These are phyloP conservation scores for Leersia perrieri DNA, from an alignment of 176 grass and related monocot genomes.

Conservation along the genomic window DNA sequence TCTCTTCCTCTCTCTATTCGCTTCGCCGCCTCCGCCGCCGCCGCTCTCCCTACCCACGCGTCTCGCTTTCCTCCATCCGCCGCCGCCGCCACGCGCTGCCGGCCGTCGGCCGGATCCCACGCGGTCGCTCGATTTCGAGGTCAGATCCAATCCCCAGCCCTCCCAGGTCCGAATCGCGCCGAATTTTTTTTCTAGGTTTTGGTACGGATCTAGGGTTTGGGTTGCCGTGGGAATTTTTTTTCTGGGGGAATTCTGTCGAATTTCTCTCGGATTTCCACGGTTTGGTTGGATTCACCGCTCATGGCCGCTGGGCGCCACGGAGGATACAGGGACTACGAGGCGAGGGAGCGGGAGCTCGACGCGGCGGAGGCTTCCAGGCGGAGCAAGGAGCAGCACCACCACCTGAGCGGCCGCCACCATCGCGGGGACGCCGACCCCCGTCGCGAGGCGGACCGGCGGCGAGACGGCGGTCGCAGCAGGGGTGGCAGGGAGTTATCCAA, in stretches of 20 bases:
- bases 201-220: conserved; percentile 61
- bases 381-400: conserved; percentile 30
- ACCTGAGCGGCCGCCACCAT: conserved; percentile 8
- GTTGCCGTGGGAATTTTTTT: conserved; percentile 21
- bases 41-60: not conserved
- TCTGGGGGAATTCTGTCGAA: not conserved
- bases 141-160: conserved; percentile 25
- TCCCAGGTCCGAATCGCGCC: conserved; percentile 13
- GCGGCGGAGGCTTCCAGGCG: conserved; percentile 41
- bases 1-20: not conserved
- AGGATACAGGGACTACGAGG: conserved; percentile 55
- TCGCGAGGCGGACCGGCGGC: conserved; percentile 21
- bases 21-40: not conserved
- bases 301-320: conserved; percentile 58
- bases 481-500: conserved; percentile 39
- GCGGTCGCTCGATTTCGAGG: conserved; percentile 14
- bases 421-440: conserved; percentile 15
- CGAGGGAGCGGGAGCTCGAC: conserved; percentile 55
- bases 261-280: conserved; percentile 19
- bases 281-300: conserved; percentile 15
- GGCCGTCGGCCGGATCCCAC: not conserved
- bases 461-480: conserved; percentile 35
- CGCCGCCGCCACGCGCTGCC: conserved; percentile 9
- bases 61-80: not conserved
- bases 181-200: conserved; percentile 40